Conservation (phyloP, 106 monocot genomes). For the Apostasia shenzhenica region DNA sequence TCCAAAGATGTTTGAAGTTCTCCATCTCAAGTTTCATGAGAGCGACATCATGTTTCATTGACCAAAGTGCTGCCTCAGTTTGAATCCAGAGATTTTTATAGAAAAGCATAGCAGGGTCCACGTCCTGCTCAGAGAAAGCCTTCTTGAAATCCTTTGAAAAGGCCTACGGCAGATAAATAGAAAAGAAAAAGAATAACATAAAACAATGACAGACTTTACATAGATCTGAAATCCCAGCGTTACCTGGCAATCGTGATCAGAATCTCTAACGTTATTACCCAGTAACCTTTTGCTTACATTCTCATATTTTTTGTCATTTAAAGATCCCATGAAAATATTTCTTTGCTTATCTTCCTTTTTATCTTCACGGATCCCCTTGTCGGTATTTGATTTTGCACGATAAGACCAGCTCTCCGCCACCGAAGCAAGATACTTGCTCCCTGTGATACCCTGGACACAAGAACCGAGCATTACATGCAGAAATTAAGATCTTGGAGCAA, state of each 20-base stretch:
- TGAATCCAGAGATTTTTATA: conserved; percentile 11
- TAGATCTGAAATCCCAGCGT: neutral
- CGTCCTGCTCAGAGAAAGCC: neutral
- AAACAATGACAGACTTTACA: neutral
- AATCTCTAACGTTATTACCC: neutral
- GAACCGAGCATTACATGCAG: neutral
- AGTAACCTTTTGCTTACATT: neutral
- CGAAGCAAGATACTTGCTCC: neutral
- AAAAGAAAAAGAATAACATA: neutral
- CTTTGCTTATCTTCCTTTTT: neutral
- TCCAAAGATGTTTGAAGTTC: neutral
- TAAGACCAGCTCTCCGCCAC: neutral
- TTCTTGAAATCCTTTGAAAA: neutral
- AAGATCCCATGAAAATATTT: neutral
- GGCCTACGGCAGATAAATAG: neutral
- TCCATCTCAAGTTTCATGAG: conserved; percentile 10
- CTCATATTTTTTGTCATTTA: neutral
- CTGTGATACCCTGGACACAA: neutral
- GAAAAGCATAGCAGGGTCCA: neutral
- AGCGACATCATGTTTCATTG: conserved; percentile 6
- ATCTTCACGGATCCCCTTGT: neutral
- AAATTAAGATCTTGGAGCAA: too few species aligned
- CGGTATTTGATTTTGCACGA: neutral
- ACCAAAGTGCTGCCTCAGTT: conserved; percentile 8
- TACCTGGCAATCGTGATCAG: neutral